Evolutionary conservation across 2,329 filamentous ascomycete genomes (phyloP), one percentile per base, ranked within the genome.

Genomic region (Aspergillus ibericus): DNA sequence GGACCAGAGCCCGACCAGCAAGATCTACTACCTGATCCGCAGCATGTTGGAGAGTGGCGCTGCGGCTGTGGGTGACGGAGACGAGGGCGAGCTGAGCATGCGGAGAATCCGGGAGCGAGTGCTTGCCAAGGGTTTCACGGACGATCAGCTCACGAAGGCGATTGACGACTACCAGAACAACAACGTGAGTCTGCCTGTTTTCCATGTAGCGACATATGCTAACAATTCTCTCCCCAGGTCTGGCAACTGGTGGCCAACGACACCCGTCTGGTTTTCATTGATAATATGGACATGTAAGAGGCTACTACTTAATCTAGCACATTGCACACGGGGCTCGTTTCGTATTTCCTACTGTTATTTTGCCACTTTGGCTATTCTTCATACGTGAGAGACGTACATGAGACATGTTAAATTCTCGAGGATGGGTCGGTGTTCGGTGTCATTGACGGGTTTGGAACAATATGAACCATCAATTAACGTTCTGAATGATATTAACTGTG

Each of bases 1-100:
- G 58, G 88, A 90, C 66, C 85, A 90, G 67, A 96, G 91, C 53
- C 88, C 92, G 27, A 93, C 86, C 77, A 93, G 88, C 75, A 91
- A 91, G 76, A 98, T 99, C 69, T 98, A 96, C 79, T 95, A 96
- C 75, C 85, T 99, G 64, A 91, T 99, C 77, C 90, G 93, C 73
- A 86, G 85, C 5, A 88, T 98, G 78, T 88, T 91, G 47, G 93
- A 96, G 69, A 88, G 87, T 54, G 93, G 93, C 58, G 92, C 92
- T 55, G 87, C 86, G 47, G 86, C 86, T 57, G 92, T 93, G 66
- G 88, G 90, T 42, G 87, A 92, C 48, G 92, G 91, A 34, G 80
- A 81, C 54, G 82, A 83, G 27, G 81, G 90, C 18, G 93, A 97
- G 76, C 79, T 99, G 68, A 95, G 89, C 75, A 84, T 99, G 81